These are phyloP conservation scores for Carex myosuroides DNA, from an alignment of 176 grass and related monocot genomes.

Conservation along the genomic window DNA sequence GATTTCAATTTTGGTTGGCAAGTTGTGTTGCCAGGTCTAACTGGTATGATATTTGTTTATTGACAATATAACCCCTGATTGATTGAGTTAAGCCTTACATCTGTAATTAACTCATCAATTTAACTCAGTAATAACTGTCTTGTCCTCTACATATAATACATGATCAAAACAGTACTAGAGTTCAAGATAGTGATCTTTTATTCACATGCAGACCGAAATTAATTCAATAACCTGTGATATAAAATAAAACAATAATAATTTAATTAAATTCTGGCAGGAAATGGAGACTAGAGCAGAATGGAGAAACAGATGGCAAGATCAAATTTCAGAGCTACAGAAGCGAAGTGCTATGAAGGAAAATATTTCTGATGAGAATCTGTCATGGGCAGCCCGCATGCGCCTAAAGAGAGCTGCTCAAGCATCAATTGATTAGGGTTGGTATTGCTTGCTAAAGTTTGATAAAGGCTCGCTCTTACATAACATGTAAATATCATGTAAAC, in stretches of 20 bases:
- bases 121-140: not conserved
- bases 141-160: not conserved
- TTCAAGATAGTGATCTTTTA: not conserved
- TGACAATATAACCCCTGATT: not conserved
- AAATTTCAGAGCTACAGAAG: slow-evolving; percentile 19
- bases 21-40: not conserved
- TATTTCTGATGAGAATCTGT: slow-evolving; percentile 15
- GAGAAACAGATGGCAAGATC: slow-evolving; percentile 24
- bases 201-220: not conserved
- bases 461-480: not conserved
- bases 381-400: slow-evolving; percentile 20
- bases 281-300: slow-evolving; percentile 14
- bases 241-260: not conserved
- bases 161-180: not conserved
- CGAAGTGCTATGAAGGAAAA: slow-evolving; percentile 4
- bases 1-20: not conserved
- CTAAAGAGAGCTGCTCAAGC: slow-evolving; percentile 4
- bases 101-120: not conserved
- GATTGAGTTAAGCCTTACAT: not conserved
- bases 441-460: not conserved
- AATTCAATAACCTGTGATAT: not conserved
- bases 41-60: not conserved
- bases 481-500: slow-evolving; percentile 4
- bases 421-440: not conserved
- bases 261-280: not conserved